These are phyloP conservation scores for Ajuga reptans DNA, from an alignment of 305 asterid genomes.

Conservation along the genomic window DNA sequence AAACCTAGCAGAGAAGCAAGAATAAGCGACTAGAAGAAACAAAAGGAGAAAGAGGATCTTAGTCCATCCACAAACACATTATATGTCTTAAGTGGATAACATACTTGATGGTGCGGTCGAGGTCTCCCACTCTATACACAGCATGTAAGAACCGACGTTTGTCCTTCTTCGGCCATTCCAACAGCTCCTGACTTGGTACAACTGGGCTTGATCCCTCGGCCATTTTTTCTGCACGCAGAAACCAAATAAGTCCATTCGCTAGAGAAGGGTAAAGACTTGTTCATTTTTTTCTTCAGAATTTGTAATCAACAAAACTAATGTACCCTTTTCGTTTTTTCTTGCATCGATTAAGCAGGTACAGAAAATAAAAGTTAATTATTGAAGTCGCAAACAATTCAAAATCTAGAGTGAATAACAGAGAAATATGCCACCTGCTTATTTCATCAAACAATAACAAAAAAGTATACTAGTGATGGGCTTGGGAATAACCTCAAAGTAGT, in stretches of 20 bases:
- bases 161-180: conserved; percentile 89
- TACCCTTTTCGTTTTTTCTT: neutral
- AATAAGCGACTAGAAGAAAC: conserved; percentile 5
- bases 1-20: conserved; percentile 41
- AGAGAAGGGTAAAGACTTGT: neutral
- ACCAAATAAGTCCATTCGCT: neutral
- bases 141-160: conserved; percentile 77
- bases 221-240: conserved; percentile 40
- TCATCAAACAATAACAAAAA: neutral
- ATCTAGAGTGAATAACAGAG: neutral
- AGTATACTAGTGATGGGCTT: neutral
- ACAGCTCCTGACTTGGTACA: conserved; percentile 53
- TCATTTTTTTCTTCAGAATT: neutral
- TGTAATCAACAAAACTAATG: neutral
- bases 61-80: neutral
- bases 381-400: neutral
- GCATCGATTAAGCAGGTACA: neutral
- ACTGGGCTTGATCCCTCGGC: conserved; percentile 50
- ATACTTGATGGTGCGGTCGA: conserved; percentile 91
- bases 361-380: neutral
- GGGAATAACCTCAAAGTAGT: neutral
- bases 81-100: conserved; percentile 5
- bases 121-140: conserved; percentile 95
- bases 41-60: conserved; percentile 5
- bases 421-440: neutral